Base-by-base conservation (phyloP, 2,329 filamentous ascomycete species). In the Trichoderma guizhouense region DNA sequence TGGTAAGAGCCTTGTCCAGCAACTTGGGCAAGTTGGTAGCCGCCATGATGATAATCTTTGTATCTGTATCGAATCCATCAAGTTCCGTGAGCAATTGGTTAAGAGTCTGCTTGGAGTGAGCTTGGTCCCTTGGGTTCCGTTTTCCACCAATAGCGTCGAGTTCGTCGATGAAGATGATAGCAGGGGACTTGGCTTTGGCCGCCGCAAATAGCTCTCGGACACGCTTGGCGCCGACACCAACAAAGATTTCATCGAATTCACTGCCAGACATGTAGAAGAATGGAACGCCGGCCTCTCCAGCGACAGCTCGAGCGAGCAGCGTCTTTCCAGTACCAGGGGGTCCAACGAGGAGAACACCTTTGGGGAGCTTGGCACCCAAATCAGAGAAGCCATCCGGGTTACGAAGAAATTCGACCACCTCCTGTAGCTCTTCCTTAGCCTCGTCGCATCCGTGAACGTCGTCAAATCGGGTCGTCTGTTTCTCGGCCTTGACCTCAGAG, bases 181-280 rank as follows among this genome's bases (percentile, higher is more conserved):
- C 89, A 30, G 95, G 95, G 3, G 94, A 91, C 84, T 98, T 98
- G 74, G 86, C 82, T 76, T 94, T 93, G 75, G 95, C 95, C 71
- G 92, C 90, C 60, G 86, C 84, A 81, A 97, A 97, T n/a, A 97
- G 88, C 74, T 98, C 96, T 72, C 96, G 93, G 63, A 99, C 95
- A 78, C 96, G 93, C 86, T 99, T 97, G 60, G 94, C 94, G 79
- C 95, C 94, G 69, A 99, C 96, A 79, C 96, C 96, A 43, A 99
- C 97, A 79, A 98, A 99, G 67, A 99, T 92, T 82, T 99, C 96
- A 79, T 99, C 96, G 79, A 99, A 99, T 81, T 99, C 96, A 72
- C 94, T 97, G 65, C 96, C 96, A 79, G 96, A 99, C 95, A 99
- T 98, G 87, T 98, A 99, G 87, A 98, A 99, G 87, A 99, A 99